Conservation (phyloP, 2,329 filamentous ascomycete species). For the Pseudophaeomoniella oleicola region DNA sequence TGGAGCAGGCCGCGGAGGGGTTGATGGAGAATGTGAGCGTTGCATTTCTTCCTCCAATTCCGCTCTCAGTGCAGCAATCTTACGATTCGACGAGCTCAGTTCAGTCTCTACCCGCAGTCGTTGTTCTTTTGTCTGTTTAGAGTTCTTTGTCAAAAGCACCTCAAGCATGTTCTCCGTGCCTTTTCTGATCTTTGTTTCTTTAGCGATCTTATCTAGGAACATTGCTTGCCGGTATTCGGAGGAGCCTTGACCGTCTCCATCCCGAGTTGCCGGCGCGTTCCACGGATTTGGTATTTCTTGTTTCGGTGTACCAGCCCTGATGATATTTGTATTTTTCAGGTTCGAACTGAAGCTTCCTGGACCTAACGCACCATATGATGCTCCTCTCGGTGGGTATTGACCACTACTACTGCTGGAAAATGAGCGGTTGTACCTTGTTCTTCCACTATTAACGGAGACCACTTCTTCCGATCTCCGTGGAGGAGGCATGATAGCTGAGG, state of each 20-base stretch:
- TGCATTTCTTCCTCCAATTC: constrained; percentile 47
- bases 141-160: constrained; percentile 84
- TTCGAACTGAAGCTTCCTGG: constrained; percentile 84
- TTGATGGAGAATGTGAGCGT: constrained; percentile 38
- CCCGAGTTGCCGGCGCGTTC: constrained; percentile 30
- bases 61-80: constrained; percentile 44
- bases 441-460: neutral
- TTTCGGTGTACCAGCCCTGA: constrained; percentile 43
- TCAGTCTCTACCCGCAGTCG: constrained; percentile 70
- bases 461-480: neutral
- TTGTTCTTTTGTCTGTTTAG: constrained; percentile 86
- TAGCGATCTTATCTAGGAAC: constrained; percentile 73
- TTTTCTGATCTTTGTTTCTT: constrained; percentile 95
- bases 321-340: constrained; percentile 52
- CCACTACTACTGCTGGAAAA: constrained; percentile 37
- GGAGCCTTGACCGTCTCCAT: constrained; percentile 45
- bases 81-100: constrained; percentile 71
- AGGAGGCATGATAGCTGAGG: neutral
- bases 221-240: constrained; percentile 61
- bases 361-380: constrained; percentile 55
- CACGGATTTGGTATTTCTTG: constrained; percentile 41
- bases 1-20: constrained; percentile 31
- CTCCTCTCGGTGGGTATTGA: constrained; percentile 51
- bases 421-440: constrained; percentile 40
- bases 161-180: constrained; percentile 97